These are phyloP conservation scores for Oryza officinalis DNA, from an alignment of 176 grass and related monocot genomes.

Conservation along the genomic window DNA sequence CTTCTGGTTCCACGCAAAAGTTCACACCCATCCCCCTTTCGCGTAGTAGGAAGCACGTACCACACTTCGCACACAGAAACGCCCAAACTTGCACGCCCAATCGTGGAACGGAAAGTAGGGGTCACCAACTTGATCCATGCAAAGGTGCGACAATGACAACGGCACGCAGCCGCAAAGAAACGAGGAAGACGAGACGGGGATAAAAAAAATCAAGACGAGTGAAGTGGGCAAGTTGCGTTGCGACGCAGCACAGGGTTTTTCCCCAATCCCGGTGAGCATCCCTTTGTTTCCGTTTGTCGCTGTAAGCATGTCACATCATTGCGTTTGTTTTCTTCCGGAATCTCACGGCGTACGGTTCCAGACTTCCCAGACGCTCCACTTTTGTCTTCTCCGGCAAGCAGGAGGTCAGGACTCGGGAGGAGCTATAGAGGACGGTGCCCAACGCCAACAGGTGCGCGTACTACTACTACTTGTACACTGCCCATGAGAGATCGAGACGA, in stretches of 20 bases:
- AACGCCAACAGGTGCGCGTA: neutral
- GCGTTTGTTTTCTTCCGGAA: conserved; percentile 37
- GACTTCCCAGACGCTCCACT: neutral
- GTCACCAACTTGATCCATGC: neutral
- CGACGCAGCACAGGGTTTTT: neutral
- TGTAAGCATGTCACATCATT: conserved; percentile 27
- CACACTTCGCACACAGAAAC: neutral
- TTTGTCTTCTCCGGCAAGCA: conserved; percentile 11
- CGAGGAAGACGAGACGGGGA: neutral
- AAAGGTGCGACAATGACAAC: too few relatives aligned
- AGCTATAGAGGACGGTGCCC: neutral
- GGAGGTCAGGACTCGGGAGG: neutral
- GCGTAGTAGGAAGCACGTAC: neutral
- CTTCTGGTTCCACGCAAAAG: neutral
- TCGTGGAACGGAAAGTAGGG: neutral
- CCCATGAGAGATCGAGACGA: neutral
- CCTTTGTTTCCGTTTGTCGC: neutral
- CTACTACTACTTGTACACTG: neutral
- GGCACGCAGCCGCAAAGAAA: neutral
- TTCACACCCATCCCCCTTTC: neutral
- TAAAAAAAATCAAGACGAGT: neutral
- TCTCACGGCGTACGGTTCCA: conserved; percentile 10
- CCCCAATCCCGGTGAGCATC: neutral
- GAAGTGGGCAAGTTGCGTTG: neutral
- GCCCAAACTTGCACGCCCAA: neutral